Conservation (phyloP, 345 rosid species). For the Aquilaria sinensis region DNA sequence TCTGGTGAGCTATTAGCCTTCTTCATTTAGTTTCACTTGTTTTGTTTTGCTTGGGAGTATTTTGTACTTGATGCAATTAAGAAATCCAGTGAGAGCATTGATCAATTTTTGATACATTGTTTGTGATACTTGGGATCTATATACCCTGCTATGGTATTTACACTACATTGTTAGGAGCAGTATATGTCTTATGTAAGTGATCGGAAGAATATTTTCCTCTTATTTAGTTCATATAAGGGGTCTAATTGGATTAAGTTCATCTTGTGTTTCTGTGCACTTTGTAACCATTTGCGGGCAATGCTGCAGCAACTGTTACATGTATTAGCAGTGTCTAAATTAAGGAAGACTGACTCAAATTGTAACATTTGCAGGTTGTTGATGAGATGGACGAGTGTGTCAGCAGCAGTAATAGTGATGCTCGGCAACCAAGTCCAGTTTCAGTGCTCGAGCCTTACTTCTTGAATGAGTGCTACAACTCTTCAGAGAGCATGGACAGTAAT, state of each 20-base stretch:
- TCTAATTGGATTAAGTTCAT: no score
- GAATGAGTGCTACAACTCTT: conserved; percentile 56
- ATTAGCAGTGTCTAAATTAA: neutral
- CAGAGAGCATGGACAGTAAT: conserved; percentile 48
- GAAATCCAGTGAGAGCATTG: no score
- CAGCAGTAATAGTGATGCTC: conserved; percentile 28
- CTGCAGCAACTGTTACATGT: neutral
- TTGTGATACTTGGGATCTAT: no score
- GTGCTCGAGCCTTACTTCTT: conserved; percentile 54
- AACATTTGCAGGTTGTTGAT: conserved; percentile 40
- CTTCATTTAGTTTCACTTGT: neutral
- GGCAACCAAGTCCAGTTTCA: conserved; percentile 72
- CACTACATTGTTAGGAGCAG: no score
- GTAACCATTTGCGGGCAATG: neutral
- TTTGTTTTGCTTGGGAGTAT: neutral
- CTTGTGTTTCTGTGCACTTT: neutral
- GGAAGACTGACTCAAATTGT: no score
- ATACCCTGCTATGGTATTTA: no score
- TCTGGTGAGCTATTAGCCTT: conserved; percentile 34
- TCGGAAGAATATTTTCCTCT: no score
- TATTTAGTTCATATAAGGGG: no score
- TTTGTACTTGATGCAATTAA: no score
- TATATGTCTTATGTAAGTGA: no score
- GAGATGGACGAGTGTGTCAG: conserved; percentile 35
- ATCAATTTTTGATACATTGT: no score